Percentiles rank a stretch among this genome's conserved stretches.
phyloP scores from a whole-genome alignment of 129 eudicot genomes.

The Erigeron canadensis region DNA sequence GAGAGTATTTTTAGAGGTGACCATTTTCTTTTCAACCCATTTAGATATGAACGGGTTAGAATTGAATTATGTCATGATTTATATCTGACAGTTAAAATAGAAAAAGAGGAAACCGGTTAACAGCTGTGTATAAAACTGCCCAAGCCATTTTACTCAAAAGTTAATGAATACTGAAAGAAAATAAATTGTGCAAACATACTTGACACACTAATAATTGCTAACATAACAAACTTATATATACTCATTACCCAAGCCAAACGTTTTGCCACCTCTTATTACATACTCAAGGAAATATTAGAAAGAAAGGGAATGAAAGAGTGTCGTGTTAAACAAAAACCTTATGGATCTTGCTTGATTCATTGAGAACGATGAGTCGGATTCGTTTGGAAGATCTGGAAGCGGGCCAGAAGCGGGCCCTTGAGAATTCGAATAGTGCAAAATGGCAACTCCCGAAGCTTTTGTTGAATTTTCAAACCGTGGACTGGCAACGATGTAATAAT shows the following conservation, averaged over 20 bases:
- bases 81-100: neutral
- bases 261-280: neutral
- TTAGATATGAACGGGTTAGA: neutral
- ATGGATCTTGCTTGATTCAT: slow-evolving; percentile 97
- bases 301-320: slow-evolving; percentile 25
- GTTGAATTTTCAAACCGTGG: slow-evolving; percentile 76
- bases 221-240: neutral
- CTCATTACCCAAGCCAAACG: neutral
- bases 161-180: too few species aligned
- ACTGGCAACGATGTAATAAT: slow-evolving; percentile 92
- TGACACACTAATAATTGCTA: neutral
- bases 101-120: neutral
- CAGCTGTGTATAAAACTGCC: neutral
- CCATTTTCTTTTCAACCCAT: neutral
- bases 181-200: too few species aligned
- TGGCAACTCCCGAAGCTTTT: slow-evolving; percentile 72
- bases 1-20: slow-evolving; percentile 4
- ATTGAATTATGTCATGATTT: neutral
- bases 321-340: slow-evolving; percentile 55
- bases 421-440: slow-evolving; percentile 89
- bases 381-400: slow-evolving; percentile 88
- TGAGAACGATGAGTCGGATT: slow-evolving; percentile 70
- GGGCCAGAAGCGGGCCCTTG: slow-evolving; percentile 93
- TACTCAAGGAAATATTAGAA: slow-evolving; percentile 24
- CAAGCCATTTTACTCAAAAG: too few species aligned